Conservation (phyloP, 148 eudicot species). For the Camellia japonica region DNA sequence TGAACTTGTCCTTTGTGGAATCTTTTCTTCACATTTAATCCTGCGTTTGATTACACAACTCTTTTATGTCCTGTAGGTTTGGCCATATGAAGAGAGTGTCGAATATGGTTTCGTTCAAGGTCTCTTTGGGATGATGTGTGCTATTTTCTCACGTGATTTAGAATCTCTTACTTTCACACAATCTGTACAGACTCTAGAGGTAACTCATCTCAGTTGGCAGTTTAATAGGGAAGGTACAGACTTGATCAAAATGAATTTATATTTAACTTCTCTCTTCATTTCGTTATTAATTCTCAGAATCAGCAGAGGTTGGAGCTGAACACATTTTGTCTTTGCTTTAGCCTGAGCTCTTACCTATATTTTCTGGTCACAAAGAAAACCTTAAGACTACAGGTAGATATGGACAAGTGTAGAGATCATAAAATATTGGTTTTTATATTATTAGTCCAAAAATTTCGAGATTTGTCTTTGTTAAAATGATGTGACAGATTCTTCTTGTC, state of each 20-base stretch:
- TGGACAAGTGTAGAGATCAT: not conserved
- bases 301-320: constrained; percentile 68
- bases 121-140: constrained; percentile 76
- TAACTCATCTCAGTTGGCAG: constrained; percentile 24
- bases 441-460: not conserved
- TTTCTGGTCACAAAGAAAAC: constrained; percentile 78
- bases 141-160: constrained; percentile 60
- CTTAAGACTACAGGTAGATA: constrained; percentile 66
- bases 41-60: not conserved
- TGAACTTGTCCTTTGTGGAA: not conserved
- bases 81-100: constrained; percentile 94
- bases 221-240: not conserved
- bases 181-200: constrained; percentile 44
- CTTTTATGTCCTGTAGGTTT: constrained; percentile 44
- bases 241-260: constrained; percentile 1
- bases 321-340: constrained; percentile 70
- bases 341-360: constrained; percentile 88
- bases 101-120: constrained; percentile 88
- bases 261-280: not conserved
- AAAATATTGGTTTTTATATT: not conserved
- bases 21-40: not conserved
- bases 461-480: not conserved
- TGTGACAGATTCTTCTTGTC: not conserved
- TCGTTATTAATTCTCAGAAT: constrained; percentile 36
- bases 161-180: constrained; percentile 42